Percentiles rank a stretch among this genome's conserved stretches.
These are phyloP conservation scores for Schoenoplectus triqueter DNA, from an alignment of 202 grass and related monocot genomes.

Conservation along the genomic window DNA sequence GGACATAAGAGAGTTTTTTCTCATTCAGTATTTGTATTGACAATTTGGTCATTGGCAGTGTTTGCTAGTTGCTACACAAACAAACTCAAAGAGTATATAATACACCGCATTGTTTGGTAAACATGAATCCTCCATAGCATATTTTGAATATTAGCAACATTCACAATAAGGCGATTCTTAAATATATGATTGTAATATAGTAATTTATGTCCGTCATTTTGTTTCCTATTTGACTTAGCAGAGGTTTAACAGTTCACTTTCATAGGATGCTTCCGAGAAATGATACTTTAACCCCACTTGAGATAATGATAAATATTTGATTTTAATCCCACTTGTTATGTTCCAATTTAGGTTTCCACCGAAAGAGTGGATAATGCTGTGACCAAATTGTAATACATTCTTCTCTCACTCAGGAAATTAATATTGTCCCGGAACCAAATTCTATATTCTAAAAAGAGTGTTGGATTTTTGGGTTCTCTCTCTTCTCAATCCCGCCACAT, in stretches of 20 bases:
- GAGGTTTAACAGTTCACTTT: not conserved
- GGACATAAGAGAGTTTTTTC: not conserved
- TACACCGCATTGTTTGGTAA: not conserved
- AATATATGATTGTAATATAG: not conserved
- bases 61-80: slow-evolving; percentile 6
- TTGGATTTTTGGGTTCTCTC: too few species aligned
- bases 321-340: slow-evolving; percentile 1
- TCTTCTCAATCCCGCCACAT: too few species aligned
- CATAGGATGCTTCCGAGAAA: slow-evolving; percentile 1
- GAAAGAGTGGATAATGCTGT: not conserved
- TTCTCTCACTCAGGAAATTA: not conserved
- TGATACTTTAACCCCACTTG: slow-evolving; percentile 6
- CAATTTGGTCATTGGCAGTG: not conserved
- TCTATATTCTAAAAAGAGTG: too few species aligned
- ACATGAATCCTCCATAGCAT: not conserved
- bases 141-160: not conserved
- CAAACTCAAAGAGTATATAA: not conserved
- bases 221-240: slow-evolving; percentile 21
- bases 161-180: not conserved
- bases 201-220: slow-evolving; percentile 10
- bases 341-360: not conserved
- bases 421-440: slow-evolving; percentile 7
- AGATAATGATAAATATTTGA: not conserved
- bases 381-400: slow-evolving; percentile 14
- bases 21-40: not conserved